Evolutionary conservation across 805 yeast genomes (phyloP).

Genomic region (Candida xiaguanensis): DNA sequence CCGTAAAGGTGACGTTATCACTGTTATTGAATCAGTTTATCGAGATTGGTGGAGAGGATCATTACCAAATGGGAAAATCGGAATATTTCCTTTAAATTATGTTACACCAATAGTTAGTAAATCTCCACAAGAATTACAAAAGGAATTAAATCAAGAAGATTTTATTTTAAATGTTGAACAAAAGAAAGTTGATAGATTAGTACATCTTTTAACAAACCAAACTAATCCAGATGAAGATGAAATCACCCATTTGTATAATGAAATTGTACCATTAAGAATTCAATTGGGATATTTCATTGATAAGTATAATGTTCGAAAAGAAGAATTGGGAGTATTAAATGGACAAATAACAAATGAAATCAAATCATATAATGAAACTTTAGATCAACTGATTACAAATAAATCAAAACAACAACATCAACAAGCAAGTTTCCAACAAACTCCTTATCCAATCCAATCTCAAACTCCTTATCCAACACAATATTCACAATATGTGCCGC

Average conservation of each 20-base stretch:
- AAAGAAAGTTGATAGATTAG: constrained; percentile 64
- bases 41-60: constrained; percentile 97
- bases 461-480: not conserved
- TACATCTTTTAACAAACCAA: constrained; percentile 40
- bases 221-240: constrained; percentile 50
- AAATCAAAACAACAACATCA: constrained; percentile 11
- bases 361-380: constrained; percentile 61
- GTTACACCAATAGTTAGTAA: constrained; percentile 75
- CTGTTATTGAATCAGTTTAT: constrained; percentile 82
- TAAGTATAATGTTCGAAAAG: constrained; percentile 69
- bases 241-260: constrained; percentile 68
- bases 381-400: constrained; percentile 44
- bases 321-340: constrained; percentile 71
- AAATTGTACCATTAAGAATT: constrained; percentile 69
- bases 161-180: constrained; percentile 47
- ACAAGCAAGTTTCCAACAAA: constrained; percentile 6
- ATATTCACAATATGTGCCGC: not conserved
- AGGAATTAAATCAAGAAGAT: constrained; percentile 49
- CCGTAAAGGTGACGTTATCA: constrained; percentile 80
- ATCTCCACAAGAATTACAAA: constrained; percentile 53
- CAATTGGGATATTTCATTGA: constrained; percentile 73
- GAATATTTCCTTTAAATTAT: constrained; percentile 90
- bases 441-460: constrained; percentile 8
- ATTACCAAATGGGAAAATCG: constrained; percentile 65
- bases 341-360: constrained; percentile 69